phyloP scores from a whole-genome alignment of 805 yeast genomes.

The Saccharomycopsis malanga region DNA sequence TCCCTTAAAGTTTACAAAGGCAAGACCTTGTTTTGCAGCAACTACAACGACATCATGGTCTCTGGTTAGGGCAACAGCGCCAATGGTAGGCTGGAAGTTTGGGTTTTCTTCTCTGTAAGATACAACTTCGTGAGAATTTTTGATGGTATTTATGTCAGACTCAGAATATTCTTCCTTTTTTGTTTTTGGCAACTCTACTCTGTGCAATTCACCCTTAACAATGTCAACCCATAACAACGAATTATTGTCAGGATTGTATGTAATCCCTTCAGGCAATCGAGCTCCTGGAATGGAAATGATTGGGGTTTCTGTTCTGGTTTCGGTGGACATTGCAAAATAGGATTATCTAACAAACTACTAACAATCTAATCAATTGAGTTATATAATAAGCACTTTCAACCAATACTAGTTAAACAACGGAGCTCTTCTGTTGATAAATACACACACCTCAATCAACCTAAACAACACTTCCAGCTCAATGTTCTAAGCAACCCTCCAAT shows the following conservation, averaged over 20 bases:
- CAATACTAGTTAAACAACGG: too few species aligned
- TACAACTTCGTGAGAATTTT: slow-evolving; percentile 17
- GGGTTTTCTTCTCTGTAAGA: slow-evolving; percentile 13
- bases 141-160: slow-evolving; percentile 15
- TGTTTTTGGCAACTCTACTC: slow-evolving; percentile 27
- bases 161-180: slow-evolving; percentile 8
- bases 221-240: slow-evolving; percentile 45
- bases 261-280: slow-evolving; percentile 46
- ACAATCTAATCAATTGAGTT: too few species aligned
- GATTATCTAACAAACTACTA: too few species aligned
- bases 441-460: too few species aligned
- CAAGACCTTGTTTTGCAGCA: slow-evolving; percentile 64
- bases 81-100: slow-evolving; percentile 32
- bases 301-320: not conserved
- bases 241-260: slow-evolving; percentile 44
- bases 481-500: too few species aligned
- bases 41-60: slow-evolving; percentile 48
- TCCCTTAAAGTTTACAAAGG: slow-evolving; percentile 40
- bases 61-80: slow-evolving; percentile 64
- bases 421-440: too few species aligned
- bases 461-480: too few species aligned
- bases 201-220: slow-evolving; percentile 34
- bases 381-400: too few species aligned
- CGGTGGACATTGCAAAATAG: not conserved
- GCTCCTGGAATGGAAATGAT: slow-evolving; percentile 28